These are phyloP conservation scores for Globomyces pollinis-pini DNA, from an alignment of 192 early-diverging fungal genomes.

Conservation along the genomic window DNA sequence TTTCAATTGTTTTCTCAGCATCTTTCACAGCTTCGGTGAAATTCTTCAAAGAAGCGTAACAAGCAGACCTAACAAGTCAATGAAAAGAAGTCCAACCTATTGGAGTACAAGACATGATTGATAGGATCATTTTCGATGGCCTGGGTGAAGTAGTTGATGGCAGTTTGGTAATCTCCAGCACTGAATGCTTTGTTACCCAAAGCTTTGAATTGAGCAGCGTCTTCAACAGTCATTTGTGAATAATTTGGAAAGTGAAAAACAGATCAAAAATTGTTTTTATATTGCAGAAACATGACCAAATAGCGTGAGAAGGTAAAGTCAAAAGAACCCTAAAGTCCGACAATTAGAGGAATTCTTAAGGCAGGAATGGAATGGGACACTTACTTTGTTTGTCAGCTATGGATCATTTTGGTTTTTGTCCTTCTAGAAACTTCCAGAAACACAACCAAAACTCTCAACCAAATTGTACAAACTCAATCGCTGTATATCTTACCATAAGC, in stretches of 20 bases:
- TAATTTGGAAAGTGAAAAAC: neutral
- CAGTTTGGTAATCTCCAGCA: slow-evolving; percentile 64
- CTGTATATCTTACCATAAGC: too few species aligned
- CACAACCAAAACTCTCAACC: too few species aligned
- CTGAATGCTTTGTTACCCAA: slow-evolving; percentile 81
- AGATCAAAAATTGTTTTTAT: neutral
- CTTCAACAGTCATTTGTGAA: neutral
- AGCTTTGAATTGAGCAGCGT: slow-evolving; percentile 65
- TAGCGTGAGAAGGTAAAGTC: neutral
- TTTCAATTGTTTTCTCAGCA: slow-evolving; percentile 74
- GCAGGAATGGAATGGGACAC: too few species aligned
- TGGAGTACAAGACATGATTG: slow-evolving; percentile 91
- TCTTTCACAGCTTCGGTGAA: slow-evolving; percentile 73
- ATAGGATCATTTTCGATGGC: slow-evolving; percentile 77
- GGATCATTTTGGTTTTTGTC: too few species aligned
- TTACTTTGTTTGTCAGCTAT: too few species aligned
- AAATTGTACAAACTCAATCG: too few species aligned
- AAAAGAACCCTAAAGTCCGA: neutral
- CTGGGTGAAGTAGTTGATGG: slow-evolving; percentile 70
- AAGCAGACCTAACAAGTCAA: slow-evolving; percentile 57
- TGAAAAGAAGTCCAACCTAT: slow-evolving; percentile 48
- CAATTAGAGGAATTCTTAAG: too few species aligned
- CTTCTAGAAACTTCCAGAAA: too few species aligned
- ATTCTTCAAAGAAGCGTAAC: slow-evolving; percentile 68
- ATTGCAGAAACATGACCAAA: too few species aligned